Percentiles rank a stretch among this genome's conserved stretches.
Conservation (phyloP, 768 basidiomycete species). For the Tricholoma saponaceum region DNA sequence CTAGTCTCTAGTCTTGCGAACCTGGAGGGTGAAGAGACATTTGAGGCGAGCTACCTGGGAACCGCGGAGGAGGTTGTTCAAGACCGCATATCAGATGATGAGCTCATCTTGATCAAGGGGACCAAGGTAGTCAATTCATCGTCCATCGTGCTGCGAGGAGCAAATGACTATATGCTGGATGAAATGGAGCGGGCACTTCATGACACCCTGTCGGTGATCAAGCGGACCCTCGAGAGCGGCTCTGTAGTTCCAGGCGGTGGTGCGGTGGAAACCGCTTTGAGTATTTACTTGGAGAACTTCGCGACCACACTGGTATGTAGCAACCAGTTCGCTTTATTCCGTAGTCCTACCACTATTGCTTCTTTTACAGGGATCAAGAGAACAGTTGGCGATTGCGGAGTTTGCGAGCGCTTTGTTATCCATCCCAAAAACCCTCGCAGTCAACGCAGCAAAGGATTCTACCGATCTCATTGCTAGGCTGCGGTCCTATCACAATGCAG, state of each 20-base stretch:
- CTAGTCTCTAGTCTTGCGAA: slow-evolving; percentile 91
- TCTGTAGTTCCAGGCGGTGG: slow-evolving; percentile 96
- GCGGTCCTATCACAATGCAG: slow-evolving; percentile 94
- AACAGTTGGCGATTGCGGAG: slow-evolving; percentile 99
- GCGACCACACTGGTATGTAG: slow-evolving; percentile 87
- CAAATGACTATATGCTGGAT: slow-evolving; percentile 98
- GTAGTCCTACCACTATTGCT: slow-evolving; percentile 7
- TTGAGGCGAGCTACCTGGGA: slow-evolving; percentile 89
- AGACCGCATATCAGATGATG: slow-evolving; percentile 97
- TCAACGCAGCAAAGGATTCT: slow-evolving; percentile 98
- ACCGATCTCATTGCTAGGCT: slow-evolving; percentile 97
- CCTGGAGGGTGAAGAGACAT: slow-evolving; percentile 96
- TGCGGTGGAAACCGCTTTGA: slow-evolving; percentile 94
- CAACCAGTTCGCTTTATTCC: not conserved
- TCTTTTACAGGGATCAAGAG: slow-evolving; percentile 79
- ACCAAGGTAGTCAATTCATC: slow-evolving; percentile 94
- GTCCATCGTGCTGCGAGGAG: slow-evolving; percentile 91
- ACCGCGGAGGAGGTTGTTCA: slow-evolving; percentile 94
- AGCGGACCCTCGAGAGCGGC: slow-evolving; percentile 95
- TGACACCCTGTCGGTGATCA: slow-evolving; percentile 92
- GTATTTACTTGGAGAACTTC: slow-evolving; percentile 98
- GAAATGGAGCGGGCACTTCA: slow-evolving; percentile 99
- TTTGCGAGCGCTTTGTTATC: slow-evolving; percentile 90
- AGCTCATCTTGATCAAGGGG: slow-evolving; percentile 95
- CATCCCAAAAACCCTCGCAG: slow-evolving; percentile 94